Base-by-base conservation (phyloP, 495 filamentous ascomycete genomes). In the Neurospora sp. region DNA sequence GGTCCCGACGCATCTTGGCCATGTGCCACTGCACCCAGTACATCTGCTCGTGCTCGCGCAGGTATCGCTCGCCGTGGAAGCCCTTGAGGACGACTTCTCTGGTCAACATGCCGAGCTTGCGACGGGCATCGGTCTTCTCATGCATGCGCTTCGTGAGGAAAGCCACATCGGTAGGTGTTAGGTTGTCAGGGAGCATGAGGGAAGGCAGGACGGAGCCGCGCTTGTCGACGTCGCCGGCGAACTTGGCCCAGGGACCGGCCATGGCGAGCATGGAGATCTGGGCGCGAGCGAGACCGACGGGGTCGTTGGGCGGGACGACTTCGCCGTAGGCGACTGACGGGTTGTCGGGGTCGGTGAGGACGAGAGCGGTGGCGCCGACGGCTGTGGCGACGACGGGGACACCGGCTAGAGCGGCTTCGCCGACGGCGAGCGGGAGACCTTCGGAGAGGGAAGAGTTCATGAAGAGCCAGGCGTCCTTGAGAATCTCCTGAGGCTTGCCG, bases 1-100 rank as follows among this genome's bases (percentile, higher is more conserved):
- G 53, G 14, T 74, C 39, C 11, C 22, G 41, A 40, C 77, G 40
- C 73, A 78, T 78, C 14, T 70, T 22, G 0, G 75, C 75, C 70
- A 75, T 18, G 70, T 75, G 75, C 77, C 77, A 78, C 70, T 77
- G 75, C 38, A 90, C 86, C 89, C 89, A 91, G 27, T 89, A 85
- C 89, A 90, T 90, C 77, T 91, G 89, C 77, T 91, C 89, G 76
- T 91, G 89, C 77, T 91, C 89, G 37, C 89, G 84, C 16, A 91
- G 84, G 73, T 91, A 91, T 0, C 89, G 82, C 59, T 89, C 87
- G 5, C 86, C 86, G 39, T 85, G 86, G 79, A 91, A 91, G 14
- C 84, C 86, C 71, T 87, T 87, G 69, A 89, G 86, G 5, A 91
- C 89, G 72, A 89, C 89, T 39, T 84, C 79, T 22, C 89, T 81